Evolutionary conservation across 2,329 filamentous ascomycete species (phyloP).

Genomic region (Fusarium pininemorale): DNA sequence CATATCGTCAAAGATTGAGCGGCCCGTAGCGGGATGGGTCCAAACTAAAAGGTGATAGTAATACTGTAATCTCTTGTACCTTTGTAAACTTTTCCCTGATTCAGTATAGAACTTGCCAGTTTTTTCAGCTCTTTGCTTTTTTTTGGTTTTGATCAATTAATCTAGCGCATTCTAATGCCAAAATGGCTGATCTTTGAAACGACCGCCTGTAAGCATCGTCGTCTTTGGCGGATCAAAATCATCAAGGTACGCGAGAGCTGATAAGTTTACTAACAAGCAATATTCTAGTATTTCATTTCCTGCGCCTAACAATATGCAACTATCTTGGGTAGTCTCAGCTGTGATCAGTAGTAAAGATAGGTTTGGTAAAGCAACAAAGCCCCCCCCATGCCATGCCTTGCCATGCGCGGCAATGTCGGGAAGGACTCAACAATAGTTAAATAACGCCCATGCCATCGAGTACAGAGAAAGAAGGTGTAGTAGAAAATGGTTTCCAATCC

Average conservation of each 20-base stretch:
- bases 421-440: background rate
- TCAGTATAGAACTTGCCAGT: background rate
- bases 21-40: constrained; percentile 11
- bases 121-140: background rate
- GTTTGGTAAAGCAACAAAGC: background rate
- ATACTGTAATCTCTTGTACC: background rate
- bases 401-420: constrained; percentile 1
- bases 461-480: constrained; percentile 12
- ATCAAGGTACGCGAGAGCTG: background rate
- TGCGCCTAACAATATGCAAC: constrained; percentile 40
- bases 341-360: constrained; percentile 14
- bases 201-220: background rate
- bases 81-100: background rate
- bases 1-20: background rate
- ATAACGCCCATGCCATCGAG: constrained; percentile 34
- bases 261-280: background rate
- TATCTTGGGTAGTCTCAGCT: constrained; percentile 23
- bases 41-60: background rate
- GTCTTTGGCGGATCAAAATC: background rate
- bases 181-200: background rate
- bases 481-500: background rate
- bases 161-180: background rate
- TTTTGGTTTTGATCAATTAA: background rate
- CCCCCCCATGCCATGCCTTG: background rate
- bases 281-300: constrained; percentile 33